Evolutionary conservation across 2,329 filamentous ascomycete genomes (phyloP).

Genomic region (Monosporascus sp.): DNA sequence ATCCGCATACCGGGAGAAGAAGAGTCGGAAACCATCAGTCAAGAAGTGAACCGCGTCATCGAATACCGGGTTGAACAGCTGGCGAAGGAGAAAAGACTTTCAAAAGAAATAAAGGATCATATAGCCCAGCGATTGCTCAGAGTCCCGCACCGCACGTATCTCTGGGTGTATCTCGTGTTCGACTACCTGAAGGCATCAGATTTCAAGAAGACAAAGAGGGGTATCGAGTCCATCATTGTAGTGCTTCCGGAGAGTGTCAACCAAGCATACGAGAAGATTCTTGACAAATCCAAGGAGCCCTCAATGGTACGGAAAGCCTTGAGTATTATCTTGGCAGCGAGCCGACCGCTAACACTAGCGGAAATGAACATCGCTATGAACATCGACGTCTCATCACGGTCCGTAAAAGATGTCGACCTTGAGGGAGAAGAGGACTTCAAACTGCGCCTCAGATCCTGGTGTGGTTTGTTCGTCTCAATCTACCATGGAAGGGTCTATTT

Average conservation of each 20-base stretch:
- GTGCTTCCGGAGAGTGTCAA: slow-evolving; percentile 24
- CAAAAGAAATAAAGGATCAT: slow-evolving; percentile 7
- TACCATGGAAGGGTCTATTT: slow-evolving; percentile 24
- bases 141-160: slow-evolving; percentile 29
- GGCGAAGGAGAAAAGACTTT: slow-evolving; percentile 8
- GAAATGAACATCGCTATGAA: too few species aligned
- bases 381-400: too few species aligned
- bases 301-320: background rate
- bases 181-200: slow-evolving; percentile 19
- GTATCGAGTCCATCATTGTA: slow-evolving; percentile 10
- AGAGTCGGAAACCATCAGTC: slow-evolving; percentile 28
- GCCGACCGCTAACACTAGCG: too few species aligned
- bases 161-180: slow-evolving; percentile 33
- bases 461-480: slow-evolving; percentile 25
- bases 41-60: slow-evolving; percentile 32
- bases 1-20: slow-evolving; percentile 32
- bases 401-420: background rate
- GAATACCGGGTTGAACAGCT: slow-evolving; percentile 19
- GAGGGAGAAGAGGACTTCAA: slow-evolving; percentile 12
- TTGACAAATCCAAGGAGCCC: slow-evolving; percentile 13
- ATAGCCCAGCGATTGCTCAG: slow-evolving; percentile 14
- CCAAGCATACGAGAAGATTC: slow-evolving; percentile 25
- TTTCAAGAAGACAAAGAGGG: slow-evolving; percentile 3
- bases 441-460: slow-evolving; percentile 14
- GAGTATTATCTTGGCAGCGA: too few species aligned